Conservation (phyloP, 2,329 filamentous ascomycete genomes). For the Botrytis porri region DNA sequence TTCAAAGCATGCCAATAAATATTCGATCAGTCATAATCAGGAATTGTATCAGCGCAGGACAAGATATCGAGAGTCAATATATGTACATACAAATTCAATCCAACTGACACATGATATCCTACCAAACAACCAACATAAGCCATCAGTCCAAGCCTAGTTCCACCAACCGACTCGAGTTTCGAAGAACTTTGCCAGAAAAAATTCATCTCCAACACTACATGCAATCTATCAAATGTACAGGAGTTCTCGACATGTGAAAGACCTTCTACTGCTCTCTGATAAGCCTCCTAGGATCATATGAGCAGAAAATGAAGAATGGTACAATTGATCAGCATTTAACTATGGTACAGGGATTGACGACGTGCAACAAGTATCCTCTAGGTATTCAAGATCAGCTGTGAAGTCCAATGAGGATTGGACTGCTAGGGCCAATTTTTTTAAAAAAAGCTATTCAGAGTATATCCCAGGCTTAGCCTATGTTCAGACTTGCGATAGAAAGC, state of each 20-base stretch:
- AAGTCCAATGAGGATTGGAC: not conserved
- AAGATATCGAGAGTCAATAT: not conserved
- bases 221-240: not conserved
- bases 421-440: too few species aligned
- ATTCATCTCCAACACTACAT: not conserved
- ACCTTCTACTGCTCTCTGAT: not conserved
- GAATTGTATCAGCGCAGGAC: fast-evolving
- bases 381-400: fast-evolving
- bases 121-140: too few species aligned
- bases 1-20: not conserved
- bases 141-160: too few species aligned
- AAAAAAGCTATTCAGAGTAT: not conserved
- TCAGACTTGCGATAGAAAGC: not conserved
- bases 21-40: fast-evolving
- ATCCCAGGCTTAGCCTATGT: not conserved
- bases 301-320: too few species aligned
- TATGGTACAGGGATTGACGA: not conserved
- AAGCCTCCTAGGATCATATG: not conserved
- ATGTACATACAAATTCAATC: too few species aligned
- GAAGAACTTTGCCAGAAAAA: not conserved
- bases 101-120: not conserved
- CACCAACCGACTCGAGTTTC: fast-evolving
- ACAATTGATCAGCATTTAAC: too few species aligned
- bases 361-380: not conserved
- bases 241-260: not conserved